phyloP scores from a whole-genome alignment of 1,139 yeast species.

The Hansenula lynferdii region DNA sequence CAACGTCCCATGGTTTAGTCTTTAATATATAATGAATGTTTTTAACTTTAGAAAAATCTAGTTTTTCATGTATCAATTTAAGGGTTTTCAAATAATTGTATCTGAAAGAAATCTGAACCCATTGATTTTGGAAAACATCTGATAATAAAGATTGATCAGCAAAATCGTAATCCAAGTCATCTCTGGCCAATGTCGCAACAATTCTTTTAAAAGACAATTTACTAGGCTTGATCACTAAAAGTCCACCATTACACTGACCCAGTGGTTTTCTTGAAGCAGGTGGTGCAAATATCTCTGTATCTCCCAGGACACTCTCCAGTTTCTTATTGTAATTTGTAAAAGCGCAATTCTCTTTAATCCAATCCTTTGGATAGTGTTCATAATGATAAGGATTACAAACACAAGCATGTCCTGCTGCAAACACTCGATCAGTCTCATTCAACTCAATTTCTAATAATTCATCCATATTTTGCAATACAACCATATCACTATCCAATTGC shows the following conservation, averaged over 20 bases:
- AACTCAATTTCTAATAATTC: conserved; percentile 41
- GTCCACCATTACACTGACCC: conserved; percentile 49
- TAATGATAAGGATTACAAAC: conserved; percentile 50
- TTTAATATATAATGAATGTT: conserved; percentile 49
- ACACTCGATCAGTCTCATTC: conserved; percentile 26
- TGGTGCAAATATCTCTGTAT: conserved; percentile 36
- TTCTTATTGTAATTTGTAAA: conserved; percentile 33
- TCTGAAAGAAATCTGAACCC: conserved; percentile 46
- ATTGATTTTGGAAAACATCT: conserved; percentile 41
- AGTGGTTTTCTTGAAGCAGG: conserved; percentile 31
- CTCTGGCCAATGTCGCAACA: conserved; percentile 29
- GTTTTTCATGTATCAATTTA: conserved; percentile 33
- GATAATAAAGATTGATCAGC: conserved; percentile 54
- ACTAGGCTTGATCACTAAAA: conserved; percentile 42
- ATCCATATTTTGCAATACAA: conserved; percentile 48
- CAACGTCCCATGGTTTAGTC: conserved; percentile 55
- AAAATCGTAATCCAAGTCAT: conserved; percentile 35
- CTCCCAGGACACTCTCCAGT: conserved; percentile 9
- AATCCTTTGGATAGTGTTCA: conserved; percentile 46
- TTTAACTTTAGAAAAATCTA: conserved; percentile 44
- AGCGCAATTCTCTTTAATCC: conserved; percentile 45
- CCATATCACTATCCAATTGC: conserved; percentile 53
- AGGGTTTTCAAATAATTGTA: conserved; percentile 53
- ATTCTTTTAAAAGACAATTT: conserved; percentile 32
- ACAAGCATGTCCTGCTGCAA: conserved; percentile 58